A percentile compares a stretch with the other conserved stretches of the same genome.
Conservation (phyloP, 306 rosid genomes). For the Pyrus bretschneideri region DNA sequence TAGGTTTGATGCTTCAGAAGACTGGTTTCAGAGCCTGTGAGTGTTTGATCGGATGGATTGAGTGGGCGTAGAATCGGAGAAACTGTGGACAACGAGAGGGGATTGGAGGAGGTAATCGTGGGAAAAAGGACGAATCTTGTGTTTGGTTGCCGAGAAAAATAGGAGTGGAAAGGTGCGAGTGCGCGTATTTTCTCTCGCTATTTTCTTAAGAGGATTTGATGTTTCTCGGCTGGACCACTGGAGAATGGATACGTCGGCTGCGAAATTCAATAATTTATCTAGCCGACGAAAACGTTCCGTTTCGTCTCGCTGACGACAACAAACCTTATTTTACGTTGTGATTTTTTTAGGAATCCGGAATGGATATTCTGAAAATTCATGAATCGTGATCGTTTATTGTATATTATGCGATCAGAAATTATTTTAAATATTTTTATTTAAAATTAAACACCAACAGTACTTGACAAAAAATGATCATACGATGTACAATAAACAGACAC, state of each 20-base stretch:
- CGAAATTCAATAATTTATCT: neutral
- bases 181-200: neutral
- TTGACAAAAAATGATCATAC: too few species aligned
- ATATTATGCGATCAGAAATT: fast-evolving
- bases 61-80: neutral
- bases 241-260: neutral
- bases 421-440: too few species aligned
- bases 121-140: neutral
- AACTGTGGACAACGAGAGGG: neutral
- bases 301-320: too few species aligned
- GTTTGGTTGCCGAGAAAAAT: neutral
- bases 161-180: neutral
- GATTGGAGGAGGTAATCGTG: neutral
- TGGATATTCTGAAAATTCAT: too few species aligned
- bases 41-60: neutral
- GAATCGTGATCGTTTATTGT: too few species aligned
- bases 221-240: neutral
- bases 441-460: too few species aligned
- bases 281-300: too few species aligned
- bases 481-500: too few species aligned
- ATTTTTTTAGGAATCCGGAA: too few species aligned
- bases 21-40: neutral
- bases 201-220: neutral
- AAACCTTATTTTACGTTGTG: too few species aligned
- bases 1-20: neutral